A percentile compares a stretch with the other conserved stretches of the same genome.
Evolutionary conservation across 257 asterid species (phyloP).

Genomic region (Thymus mandschuricus): DNA sequence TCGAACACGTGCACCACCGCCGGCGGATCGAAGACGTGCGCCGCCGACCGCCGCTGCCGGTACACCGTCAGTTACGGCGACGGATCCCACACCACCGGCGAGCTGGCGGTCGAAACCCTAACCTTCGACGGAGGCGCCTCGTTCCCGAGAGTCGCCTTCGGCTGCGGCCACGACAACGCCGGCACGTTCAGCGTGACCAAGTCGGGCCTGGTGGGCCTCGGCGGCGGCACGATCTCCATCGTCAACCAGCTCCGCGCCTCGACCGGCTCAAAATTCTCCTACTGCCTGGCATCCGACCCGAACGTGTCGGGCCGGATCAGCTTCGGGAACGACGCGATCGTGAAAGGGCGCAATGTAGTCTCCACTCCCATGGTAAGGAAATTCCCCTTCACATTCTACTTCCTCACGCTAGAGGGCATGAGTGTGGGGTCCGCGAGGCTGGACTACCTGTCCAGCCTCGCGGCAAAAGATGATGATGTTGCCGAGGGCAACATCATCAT

Average conservation of each 20-base stretch:
- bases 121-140: slow-evolving; percentile 35
- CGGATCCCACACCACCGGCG: slow-evolving; percentile 39
- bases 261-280: slow-evolving; percentile 50
- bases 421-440: slow-evolving; percentile 35
- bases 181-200: slow-evolving; percentile 42
- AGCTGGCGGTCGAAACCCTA: slow-evolving; percentile 50
- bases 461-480: not conserved
- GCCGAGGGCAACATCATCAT: slow-evolving; percentile 50
- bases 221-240: slow-evolving; percentile 52
- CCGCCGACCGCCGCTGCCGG: too few species aligned
- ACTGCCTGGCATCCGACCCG: slow-evolving; percentile 42
- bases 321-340: slow-evolving; percentile 45
- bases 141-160: slow-evolving; percentile 44
- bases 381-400: slow-evolving; percentile 42
- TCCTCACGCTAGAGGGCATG: slow-evolving; percentile 44
- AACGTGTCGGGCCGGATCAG: slow-evolving; percentile 45
- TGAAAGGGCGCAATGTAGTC: slow-evolving; percentile 34
- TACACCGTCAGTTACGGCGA: slow-evolving; percentile 46
- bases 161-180: slow-evolving; percentile 46
- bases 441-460: not conserved
- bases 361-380: slow-evolving; percentile 50
- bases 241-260: slow-evolving; percentile 39
- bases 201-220: slow-evolving; percentile 63
- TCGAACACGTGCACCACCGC: slow-evolving; percentile 29
- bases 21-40: too few species aligned